These are phyloP conservation scores for Mortierella sp. DNA, from an alignment of 371 early-diverging fungal genomes.

Conservation along the genomic window DNA sequence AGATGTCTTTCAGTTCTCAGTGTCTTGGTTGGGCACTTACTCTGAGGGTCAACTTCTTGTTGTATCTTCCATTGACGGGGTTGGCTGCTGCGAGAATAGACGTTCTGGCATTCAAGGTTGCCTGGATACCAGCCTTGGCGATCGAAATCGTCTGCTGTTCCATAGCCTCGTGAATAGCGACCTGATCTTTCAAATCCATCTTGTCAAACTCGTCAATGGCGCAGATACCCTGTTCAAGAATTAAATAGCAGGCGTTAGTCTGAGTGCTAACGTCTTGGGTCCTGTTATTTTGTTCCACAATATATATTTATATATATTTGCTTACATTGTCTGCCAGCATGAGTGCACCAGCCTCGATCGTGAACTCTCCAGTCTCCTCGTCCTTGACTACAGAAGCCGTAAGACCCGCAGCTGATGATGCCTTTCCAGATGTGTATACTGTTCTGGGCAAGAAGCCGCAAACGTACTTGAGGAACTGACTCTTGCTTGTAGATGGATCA, in stretches of 20 bases:
- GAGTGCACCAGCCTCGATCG: conserved; percentile 99
- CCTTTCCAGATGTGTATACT: conserved; percentile 99
- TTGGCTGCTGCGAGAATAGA: conserved; percentile 99
- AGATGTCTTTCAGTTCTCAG: no score
- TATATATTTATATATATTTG: not conserved
- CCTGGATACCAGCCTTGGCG: conserved; percentile 99
- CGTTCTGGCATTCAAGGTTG: conserved; percentile 98
- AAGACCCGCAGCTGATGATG: conserved; percentile 99
- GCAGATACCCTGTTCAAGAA: conserved; percentile 88
- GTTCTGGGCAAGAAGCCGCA: conserved; percentile 91
- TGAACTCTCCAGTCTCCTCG: conserved; percentile 99
- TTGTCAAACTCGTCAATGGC: conserved; percentile 99
- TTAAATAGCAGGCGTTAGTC: conserved; percentile 1
- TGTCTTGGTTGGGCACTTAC: conserved; percentile 54
- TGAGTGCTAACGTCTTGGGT: no score
- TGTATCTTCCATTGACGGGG: conserved; percentile 98
- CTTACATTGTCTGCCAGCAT: conserved; percentile 99
- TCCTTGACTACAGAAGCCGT: conserved; percentile 99
- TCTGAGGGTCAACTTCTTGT: conserved; percentile 92
- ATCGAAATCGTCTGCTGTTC: conserved; percentile 99
- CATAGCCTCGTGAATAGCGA: conserved; percentile 99
- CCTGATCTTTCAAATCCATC: conserved; percentile 98
- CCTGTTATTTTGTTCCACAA: not conserved
- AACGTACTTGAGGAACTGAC: conserved; percentile 97
- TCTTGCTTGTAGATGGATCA: conserved; percentile 98